Conservation (phyloP, 805 yeast genomes). For the Lipomyces spencermartinsiae region DNA sequence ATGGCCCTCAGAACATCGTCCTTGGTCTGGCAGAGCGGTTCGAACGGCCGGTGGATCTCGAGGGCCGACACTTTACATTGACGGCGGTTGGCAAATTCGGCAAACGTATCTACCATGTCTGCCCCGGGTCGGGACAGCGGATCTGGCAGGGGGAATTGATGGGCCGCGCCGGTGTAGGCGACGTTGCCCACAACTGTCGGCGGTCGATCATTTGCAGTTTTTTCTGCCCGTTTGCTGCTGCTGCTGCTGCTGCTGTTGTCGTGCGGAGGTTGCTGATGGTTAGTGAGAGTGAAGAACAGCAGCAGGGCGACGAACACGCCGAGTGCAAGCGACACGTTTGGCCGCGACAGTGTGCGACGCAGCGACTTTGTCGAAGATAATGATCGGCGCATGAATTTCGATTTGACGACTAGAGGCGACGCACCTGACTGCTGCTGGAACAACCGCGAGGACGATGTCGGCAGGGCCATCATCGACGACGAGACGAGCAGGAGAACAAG, state of each 20-base stretch:
- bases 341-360: slow-evolving; percentile 19
- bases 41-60: slow-evolving; percentile 37
- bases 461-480: too few relatives aligned
- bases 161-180: slow-evolving; percentile 30
- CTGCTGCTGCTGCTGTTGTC: slow-evolving; percentile 8
- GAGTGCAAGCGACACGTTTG: slow-evolving; percentile 14
- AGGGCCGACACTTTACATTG: slow-evolving; percentile 31
- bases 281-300: slow-evolving; percentile 16
- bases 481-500: too few relatives aligned
- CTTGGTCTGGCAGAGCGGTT: slow-evolving; percentile 33
- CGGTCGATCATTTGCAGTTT: not conserved
- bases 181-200: slow-evolving; percentile 6
- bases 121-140: slow-evolving; percentile 17
- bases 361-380: slow-evolving; percentile 4
- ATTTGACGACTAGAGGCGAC: not conserved
- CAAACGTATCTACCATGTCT: slow-evolving; percentile 34
- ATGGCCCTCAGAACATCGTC: slow-evolving; percentile 29
- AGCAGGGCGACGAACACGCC: slow-evolving; percentile 15
- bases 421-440: too few relatives aligned
- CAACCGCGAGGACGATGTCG: too few relatives aligned
- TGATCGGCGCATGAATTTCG: slow-evolving; percentile 10
- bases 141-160: slow-evolving; percentile 30
- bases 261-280: slow-evolving; percentile 9
- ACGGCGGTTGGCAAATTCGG: slow-evolving; percentile 27
- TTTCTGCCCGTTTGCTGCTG: not conserved